Percentiles rank a stretch among this genome's conserved stretches.
These are phyloP conservation scores for Danielia oregonensis DNA, from an alignment of 805 yeast species.

Conservation along the genomic window DNA sequence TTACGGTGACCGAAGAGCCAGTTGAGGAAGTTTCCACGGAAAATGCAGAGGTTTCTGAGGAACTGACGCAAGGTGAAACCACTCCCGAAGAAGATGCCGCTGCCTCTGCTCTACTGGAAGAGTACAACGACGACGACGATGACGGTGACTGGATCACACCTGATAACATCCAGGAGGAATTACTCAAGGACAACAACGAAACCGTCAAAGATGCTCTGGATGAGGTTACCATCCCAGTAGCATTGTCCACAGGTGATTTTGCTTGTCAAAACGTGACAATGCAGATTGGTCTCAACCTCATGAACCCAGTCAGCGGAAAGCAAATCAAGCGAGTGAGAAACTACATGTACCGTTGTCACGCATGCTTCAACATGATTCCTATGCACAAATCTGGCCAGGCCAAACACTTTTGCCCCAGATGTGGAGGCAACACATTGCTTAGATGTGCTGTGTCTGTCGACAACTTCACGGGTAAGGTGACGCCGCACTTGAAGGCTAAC, in stretches of 20 bases:
- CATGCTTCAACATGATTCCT: constrained; percentile 83
- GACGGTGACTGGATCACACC: constrained; percentile 91
- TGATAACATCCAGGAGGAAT: constrained; percentile 69
- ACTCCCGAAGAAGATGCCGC: background rate
- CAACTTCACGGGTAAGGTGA: constrained; percentile 71
- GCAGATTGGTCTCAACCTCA: constrained; percentile 82
- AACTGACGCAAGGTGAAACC: background rate
- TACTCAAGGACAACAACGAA: constrained; percentile 65
- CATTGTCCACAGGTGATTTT: constrained; percentile 92
- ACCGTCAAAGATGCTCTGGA: constrained; percentile 38
- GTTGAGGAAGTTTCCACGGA: background rate
- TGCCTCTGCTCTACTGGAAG: constrained; percentile 35
- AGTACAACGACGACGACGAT: constrained; percentile 72
- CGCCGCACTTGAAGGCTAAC: constrained; percentile 84
- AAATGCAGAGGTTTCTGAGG: too few relatives aligned
- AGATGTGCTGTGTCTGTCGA: constrained; percentile 89
- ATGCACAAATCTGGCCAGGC: constrained; percentile 72
- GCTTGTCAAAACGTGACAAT: constrained; percentile 94
- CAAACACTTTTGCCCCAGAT: constrained; percentile 86
- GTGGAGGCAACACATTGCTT: constrained; percentile 90
- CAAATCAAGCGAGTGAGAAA: constrained; percentile 82
- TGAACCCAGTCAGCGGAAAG: constrained; percentile 80
- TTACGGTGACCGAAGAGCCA: background rate
- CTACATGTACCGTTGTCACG: constrained; percentile 96
- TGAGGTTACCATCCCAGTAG: constrained; percentile 56